These are phyloP conservation scores for Ormosia semicastrata DNA, from an alignment of 306 rosid genomes.

Conservation along the genomic window DNA sequence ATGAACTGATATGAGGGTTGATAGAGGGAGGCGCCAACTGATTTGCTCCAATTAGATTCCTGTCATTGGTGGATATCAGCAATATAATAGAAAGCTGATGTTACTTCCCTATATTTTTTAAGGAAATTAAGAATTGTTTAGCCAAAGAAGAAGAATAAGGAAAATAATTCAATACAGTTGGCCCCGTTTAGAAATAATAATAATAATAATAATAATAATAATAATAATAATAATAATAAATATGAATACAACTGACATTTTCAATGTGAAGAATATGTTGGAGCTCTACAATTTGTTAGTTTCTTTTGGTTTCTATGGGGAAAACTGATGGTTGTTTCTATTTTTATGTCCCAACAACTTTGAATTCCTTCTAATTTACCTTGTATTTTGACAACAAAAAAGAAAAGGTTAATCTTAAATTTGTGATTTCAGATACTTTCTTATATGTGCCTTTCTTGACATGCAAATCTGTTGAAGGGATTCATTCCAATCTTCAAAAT, in stretches of 20 bases:
- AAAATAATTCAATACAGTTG: neutral
- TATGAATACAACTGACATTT: neutral
- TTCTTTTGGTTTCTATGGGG: neutral
- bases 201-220: neutral
- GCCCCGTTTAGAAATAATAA: neutral
- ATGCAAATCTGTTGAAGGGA: neutral
- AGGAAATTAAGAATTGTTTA: neutral
- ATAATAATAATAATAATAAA: neutral
- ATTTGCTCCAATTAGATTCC: conserved; percentile 24
- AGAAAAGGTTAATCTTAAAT: neutral
- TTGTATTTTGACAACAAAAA: neutral
- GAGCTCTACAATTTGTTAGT: neutral
- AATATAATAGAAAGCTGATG: neutral
- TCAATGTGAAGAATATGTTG: neutral
- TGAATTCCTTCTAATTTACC: neutral
- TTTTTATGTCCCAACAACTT: neutral
- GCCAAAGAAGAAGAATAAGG: neutral
- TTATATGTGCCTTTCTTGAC: neutral
- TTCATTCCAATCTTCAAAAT: neutral
- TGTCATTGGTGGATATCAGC: conserved; percentile 15
- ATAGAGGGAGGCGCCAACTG: neutral
- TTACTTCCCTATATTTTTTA: neutral
- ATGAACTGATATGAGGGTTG: neutral
- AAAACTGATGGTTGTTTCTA: neutral
- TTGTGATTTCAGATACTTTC: neutral